These are phyloP conservation scores for Fomitopsis betulina DNA, from an alignment of 1,284 basidiomycete genomes.

Conservation along the genomic window DNA sequence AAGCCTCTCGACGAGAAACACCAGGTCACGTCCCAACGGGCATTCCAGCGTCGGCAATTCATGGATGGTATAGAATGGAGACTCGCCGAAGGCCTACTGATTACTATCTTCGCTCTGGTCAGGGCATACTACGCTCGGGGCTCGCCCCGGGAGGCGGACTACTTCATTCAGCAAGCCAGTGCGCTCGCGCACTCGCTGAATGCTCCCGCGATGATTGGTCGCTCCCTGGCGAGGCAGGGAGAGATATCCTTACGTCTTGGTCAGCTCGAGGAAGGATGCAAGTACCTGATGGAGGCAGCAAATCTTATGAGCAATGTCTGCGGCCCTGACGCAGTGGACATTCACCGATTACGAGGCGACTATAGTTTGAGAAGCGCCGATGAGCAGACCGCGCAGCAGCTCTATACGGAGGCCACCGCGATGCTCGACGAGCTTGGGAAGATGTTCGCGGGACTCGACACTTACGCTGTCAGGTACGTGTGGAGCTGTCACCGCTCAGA, in stretches of 20 bases:
- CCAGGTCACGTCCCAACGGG: slow-evolving; percentile 12
- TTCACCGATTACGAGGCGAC: slow-evolving; percentile 59
- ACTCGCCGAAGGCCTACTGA: slow-evolving; percentile 64
- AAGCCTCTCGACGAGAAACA: slow-evolving; percentile 2
- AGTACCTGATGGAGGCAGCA: slow-evolving; percentile 49
- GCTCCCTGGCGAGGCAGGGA: slow-evolving; percentile 59
- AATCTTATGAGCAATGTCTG: slow-evolving; percentile 38
- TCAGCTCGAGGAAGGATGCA: slow-evolving; percentile 48
- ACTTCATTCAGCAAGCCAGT: slow-evolving; percentile 71
- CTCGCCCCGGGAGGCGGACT: slow-evolving; percentile 77
- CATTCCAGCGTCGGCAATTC: slow-evolving; percentile 25
- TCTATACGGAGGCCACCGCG: slow-evolving; percentile 49
- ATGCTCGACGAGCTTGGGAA: slow-evolving; percentile 58
- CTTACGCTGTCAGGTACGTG: slow-evolving; percentile 34
- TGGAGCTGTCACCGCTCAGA: neutral
- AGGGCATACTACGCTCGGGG: slow-evolving; percentile 66
- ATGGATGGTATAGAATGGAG: slow-evolving; percentile 70
- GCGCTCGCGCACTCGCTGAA: slow-evolving; percentile 65
- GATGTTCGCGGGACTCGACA: slow-evolving; percentile 51
- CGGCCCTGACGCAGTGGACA: slow-evolving; percentile 57
- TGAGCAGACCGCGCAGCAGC: slow-evolving; percentile 40
- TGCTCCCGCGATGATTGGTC: slow-evolving; percentile 57
- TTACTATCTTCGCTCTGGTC: slow-evolving; percentile 59
- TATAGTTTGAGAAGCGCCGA: slow-evolving; percentile 47
- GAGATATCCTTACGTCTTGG: slow-evolving; percentile 68